These are phyloP conservation scores for Penicillium psychrosexuale DNA, from an alignment of 2,329 filamentous ascomycete species.

Conservation along the genomic window DNA sequence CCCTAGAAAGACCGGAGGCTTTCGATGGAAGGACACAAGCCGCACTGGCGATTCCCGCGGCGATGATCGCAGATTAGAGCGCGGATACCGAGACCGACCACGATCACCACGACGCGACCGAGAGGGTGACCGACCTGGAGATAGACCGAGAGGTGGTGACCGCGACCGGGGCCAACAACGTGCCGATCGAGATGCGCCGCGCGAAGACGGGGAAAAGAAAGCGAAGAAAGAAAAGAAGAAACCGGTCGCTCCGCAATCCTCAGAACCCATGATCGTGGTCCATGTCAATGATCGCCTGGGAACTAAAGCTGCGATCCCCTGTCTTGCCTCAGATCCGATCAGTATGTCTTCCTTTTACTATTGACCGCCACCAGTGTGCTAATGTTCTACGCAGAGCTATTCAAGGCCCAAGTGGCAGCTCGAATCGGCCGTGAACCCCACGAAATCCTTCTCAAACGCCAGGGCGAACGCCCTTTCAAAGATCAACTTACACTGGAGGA, in stretches of 20 bases:
- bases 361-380: background rate
- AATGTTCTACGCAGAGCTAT: slow-evolving; percentile 52
- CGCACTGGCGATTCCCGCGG: slow-evolving; percentile 47
- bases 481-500: slow-evolving; percentile 83
- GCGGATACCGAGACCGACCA: slow-evolving; percentile 49
- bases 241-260: slow-evolving; percentile 36
- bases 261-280: slow-evolving; percentile 88
- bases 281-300: slow-evolving; percentile 93
- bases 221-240: slow-evolving; percentile 44
- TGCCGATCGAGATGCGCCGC: slow-evolving; percentile 28
- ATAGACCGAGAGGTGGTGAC: slow-evolving; percentile 41
- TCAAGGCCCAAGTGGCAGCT: slow-evolving; percentile 89
- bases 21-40: slow-evolving; percentile 51
- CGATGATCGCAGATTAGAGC: slow-evolving; percentile 50
- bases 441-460: slow-evolving; percentile 87
- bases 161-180: slow-evolving; percentile 34
- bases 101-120: slow-evolving; percentile 37
- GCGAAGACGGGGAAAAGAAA: slow-evolving; percentile 39
- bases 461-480: slow-evolving; percentile 91
- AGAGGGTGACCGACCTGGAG: slow-evolving; percentile 36
- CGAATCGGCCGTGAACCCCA: slow-evolving; percentile 84
- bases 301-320: slow-evolving; percentile 92
- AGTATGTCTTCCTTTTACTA: slow-evolving; percentile 39
- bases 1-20: slow-evolving; percentile 43
- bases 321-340: slow-evolving; percentile 77